These are phyloP conservation scores for Isoetes taiwanensis DNA, from an alignment of 75 land plant species.

Conservation along the genomic window DNA sequence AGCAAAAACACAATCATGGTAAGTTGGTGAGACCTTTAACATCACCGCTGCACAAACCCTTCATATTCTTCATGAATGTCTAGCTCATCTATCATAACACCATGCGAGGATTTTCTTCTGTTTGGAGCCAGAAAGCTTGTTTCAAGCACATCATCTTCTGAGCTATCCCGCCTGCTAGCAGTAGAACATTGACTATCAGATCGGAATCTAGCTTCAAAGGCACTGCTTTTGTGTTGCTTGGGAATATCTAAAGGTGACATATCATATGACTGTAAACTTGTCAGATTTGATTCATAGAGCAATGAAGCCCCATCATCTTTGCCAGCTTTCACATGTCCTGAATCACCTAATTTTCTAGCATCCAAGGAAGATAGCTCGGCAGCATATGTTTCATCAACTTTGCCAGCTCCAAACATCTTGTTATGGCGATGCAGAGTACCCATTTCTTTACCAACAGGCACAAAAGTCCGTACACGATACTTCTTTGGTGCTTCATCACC, in stretches of 20 bases:
- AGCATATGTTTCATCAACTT: slow-evolving; percentile 36
- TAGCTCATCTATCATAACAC: slow-evolving; percentile 15
- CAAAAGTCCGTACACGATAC: slow-evolving; percentile 79
- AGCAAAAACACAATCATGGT: no score
- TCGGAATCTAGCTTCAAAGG: slow-evolving; percentile 12
- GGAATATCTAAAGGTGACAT: slow-evolving; percentile 31
- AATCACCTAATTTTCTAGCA: not conserved
- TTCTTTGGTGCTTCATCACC: slow-evolving; percentile 65
- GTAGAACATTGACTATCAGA: slow-evolving; percentile 30
- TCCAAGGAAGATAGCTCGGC: slow-evolving; percentile 35
- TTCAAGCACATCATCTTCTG: slow-evolving; percentile 21
- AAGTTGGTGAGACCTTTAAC: no score
- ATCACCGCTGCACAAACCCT: slow-evolving; percentile 23
- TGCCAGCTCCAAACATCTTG: slow-evolving; percentile 31
- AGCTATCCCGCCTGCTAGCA: slow-evolving; percentile 18
- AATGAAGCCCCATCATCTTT: slow-evolving; percentile 41
- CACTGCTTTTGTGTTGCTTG: not conserved
- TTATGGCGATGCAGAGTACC: slow-evolving; percentile 51
- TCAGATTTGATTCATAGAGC: slow-evolving; percentile 31
- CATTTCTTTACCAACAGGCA: slow-evolving; percentile 87
- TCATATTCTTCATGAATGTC: slow-evolving; percentile 24
- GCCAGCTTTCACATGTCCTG: slow-evolving; percentile 12
- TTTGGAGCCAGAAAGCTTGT: slow-evolving; percentile 14
- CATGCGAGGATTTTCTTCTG: slow-evolving; percentile 18
- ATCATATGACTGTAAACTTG: slow-evolving; percentile 42